These are phyloP conservation scores for Plenodomus biglobosus DNA, from an alignment of 2,329 filamentous ascomycete species.

Conservation along the genomic window DNA sequence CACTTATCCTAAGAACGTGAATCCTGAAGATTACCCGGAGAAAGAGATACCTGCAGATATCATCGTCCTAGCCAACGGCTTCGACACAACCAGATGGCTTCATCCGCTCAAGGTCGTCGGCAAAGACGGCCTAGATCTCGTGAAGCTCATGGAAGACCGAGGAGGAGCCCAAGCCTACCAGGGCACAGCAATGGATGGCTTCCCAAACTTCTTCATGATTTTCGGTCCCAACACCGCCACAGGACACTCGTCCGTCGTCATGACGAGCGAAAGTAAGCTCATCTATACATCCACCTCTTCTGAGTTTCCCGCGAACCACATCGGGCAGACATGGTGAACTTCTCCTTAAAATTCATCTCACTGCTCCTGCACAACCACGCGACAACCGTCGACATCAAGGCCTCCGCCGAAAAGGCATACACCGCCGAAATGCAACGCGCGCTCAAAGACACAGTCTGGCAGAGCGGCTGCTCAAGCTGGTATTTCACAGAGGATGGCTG, in stretches of 20 bases:
- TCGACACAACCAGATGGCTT: conserved; percentile 58
- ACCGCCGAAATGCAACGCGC: conserved; percentile 47
- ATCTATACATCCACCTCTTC: not conserved
- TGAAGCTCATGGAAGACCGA: conserved; percentile 59
- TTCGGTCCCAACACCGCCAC: conserved; percentile 65
- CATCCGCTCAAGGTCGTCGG: conserved; percentile 58
- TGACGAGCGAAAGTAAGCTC: conserved; percentile 56
- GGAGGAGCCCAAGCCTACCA: conserved; percentile 66
- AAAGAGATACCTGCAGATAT: conserved; percentile 58
- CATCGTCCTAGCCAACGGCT: conserved; percentile 64
- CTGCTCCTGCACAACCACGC: conserved; percentile 80
- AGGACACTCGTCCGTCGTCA: conserved; percentile 62
- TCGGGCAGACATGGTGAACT: conserved; percentile 55
- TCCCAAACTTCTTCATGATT: conserved; percentile 65
- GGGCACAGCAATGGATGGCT: conserved; percentile 57
- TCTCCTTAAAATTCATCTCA: conserved; percentile 60
- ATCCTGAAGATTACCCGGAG: conserved; percentile 33
- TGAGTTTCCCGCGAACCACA: not conserved
- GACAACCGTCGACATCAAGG: conserved; percentile 84
- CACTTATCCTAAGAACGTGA: conserved; percentile 49
- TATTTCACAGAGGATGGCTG: conserved; percentile 75
- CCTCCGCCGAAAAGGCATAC: conserved; percentile 71
- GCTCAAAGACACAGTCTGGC: conserved; percentile 56
- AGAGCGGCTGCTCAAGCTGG: conserved; percentile 59
- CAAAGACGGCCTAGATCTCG: conserved; percentile 52